These are phyloP conservation scores for Elongisporangium undulatum DNA, from an alignment of 352 stramenopile species.

Conservation along the genomic window DNA sequence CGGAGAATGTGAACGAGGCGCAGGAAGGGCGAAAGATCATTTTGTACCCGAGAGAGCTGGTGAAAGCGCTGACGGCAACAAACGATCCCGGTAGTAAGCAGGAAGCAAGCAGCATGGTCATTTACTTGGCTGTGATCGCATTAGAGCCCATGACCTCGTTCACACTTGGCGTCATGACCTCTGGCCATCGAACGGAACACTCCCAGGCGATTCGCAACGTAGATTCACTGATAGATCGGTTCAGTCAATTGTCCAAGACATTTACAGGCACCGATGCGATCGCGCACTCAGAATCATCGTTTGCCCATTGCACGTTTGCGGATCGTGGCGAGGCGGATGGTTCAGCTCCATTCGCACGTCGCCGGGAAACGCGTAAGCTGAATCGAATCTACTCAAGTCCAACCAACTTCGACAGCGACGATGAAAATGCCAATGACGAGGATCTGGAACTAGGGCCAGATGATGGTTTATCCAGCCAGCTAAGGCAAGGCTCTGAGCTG, in stretches of 20 bases:
- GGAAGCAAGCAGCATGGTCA: slow-evolving; percentile 9
- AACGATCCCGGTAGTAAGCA: neutral
- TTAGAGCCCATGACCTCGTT: slow-evolving; percentile 35
- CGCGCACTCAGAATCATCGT: neutral
- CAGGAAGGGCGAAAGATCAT: slow-evolving; percentile 41
- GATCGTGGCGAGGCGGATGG: neutral
- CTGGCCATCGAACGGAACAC: slow-evolving; percentile 50
- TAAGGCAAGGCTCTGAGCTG: slow-evolving; percentile 10
- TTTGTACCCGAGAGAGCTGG: slow-evolving; percentile 51
- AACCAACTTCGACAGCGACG: slow-evolving; percentile 2
- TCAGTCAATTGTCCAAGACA: slow-evolving; percentile 51
- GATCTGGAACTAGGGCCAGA: neutral
- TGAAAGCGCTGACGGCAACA: slow-evolving; percentile 2
- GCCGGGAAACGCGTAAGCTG: neutral
- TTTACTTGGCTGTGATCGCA: slow-evolving; percentile 59
- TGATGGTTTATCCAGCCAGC: slow-evolving; percentile 2
- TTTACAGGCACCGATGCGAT: slow-evolving; percentile 9
- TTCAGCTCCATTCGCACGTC: neutral
- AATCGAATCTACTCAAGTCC: neutral
- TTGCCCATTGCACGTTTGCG: neutral
- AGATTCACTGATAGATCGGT: slow-evolving; percentile 62
- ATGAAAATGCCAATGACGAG: slow-evolving; percentile 5
- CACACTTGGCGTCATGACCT: slow-evolving; percentile 50
- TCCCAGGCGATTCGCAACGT: slow-evolving; percentile 59
- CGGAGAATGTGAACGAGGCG: slow-evolving; percentile 10